These are phyloP conservation scores for Fusarium sarcochroum DNA, from an alignment of 2,329 filamentous ascomycete genomes.

Conservation along the genomic window DNA sequence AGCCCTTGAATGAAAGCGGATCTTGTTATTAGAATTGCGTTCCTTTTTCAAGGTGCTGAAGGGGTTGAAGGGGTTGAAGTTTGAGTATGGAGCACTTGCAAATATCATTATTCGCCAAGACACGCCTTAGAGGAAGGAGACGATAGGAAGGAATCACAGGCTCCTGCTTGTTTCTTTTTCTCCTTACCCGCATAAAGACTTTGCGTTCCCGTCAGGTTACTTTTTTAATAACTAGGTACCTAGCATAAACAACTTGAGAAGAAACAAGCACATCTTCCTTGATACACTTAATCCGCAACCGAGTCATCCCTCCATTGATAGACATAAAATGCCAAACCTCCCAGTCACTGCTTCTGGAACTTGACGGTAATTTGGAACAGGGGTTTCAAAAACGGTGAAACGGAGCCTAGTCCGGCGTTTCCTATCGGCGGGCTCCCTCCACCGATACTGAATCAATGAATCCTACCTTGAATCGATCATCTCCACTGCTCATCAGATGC, in stretches of 20 bases:
- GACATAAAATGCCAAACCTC: constrained; percentile 17
- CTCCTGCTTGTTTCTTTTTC: constrained; percentile 1
- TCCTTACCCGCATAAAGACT: neutral
- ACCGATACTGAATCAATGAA: constrained; percentile 12
- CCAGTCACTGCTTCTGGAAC: neutral
- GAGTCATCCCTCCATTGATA: neutral
- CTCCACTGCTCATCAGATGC: neutral
- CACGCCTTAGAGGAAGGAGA: neutral
- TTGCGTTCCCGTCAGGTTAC: constrained; percentile 11
- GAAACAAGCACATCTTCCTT: neutral
- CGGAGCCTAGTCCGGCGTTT: constrained; percentile 20
- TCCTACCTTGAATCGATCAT: constrained; percentile 11
- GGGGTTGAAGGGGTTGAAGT: constrained; percentile 4
- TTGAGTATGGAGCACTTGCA: neutral
- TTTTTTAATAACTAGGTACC: constrained; percentile 3
- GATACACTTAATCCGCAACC: too few species aligned
- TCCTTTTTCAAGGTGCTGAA: constrained; percentile 8
- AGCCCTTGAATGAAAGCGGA: constrained; percentile 2
- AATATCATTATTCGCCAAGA: neutral
- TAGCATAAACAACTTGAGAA: constrained; percentile 4
- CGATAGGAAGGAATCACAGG: neutral
- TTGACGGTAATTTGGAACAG: neutral
- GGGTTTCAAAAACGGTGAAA: constrained; percentile 28
- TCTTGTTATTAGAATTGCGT: constrained; percentile 1
- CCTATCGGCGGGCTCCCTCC: neutral